Conservation (phyloP, 1,139 yeast species). For the Saccharomycopsis hybrid region DNA sequence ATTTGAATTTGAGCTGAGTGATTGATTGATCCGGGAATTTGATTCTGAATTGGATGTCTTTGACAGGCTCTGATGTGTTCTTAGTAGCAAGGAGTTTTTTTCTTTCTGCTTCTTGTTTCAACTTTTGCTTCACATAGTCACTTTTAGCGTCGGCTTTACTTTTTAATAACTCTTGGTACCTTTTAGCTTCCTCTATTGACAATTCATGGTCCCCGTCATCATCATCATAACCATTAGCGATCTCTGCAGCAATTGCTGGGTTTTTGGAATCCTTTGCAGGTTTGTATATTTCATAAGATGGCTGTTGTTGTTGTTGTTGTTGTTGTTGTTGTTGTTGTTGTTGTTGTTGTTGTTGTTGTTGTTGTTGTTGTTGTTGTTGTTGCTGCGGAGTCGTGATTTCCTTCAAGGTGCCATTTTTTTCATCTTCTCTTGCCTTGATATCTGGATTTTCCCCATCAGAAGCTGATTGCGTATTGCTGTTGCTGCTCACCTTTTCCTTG, state of each 20-base stretch:
- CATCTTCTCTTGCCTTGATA: background rate
- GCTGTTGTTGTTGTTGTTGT: background rate
- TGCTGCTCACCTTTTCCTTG: background rate
- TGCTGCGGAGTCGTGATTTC: background rate
- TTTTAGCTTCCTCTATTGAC: slow-evolving; percentile 17
- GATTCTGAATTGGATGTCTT: slow-evolving; percentile 7
- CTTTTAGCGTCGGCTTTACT: slow-evolving; percentile 16
- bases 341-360: background rate
- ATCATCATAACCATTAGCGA: background rate
- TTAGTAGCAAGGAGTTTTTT: background rate
- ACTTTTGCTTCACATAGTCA: slow-evolving; percentile 14
- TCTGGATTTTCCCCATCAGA: background rate
- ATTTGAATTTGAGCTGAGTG: slow-evolving; percentile 8
- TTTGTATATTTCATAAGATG: slow-evolving; percentile 9
- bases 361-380: background rate
- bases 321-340: background rate
- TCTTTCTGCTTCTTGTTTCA: slow-evolving; percentile 9
- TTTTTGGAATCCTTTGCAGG: slow-evolving; percentile 3
- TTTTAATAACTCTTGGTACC: slow-evolving; percentile 15
- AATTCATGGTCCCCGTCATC: slow-evolving; percentile 5
- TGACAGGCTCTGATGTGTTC: background rate
- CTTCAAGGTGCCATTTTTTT: background rate
- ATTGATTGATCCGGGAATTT: slow-evolving; percentile 17
- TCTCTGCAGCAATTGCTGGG: background rate
- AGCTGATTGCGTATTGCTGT: background rate